Evolutionary conservation across 768 basidiomycete genomes (phyloP), one percentile per base, ranked within the genome.

Genomic region (Dictyophora rubrovolvata): DNA sequence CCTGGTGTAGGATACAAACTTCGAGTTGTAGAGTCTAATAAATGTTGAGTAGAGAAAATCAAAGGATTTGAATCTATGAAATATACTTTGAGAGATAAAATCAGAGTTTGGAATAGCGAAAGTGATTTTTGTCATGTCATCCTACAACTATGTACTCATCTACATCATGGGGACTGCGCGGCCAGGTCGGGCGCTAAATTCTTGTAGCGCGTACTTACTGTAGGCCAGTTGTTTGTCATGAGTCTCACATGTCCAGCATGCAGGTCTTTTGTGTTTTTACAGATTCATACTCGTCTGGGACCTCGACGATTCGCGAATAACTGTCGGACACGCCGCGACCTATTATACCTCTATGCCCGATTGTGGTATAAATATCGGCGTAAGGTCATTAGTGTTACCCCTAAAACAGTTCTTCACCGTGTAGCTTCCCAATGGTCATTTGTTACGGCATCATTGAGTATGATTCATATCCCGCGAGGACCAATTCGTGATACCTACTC

Each of bases 231-330:
- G n/a, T n/a, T n/a, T n/a, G n/a, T n/a, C 1, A 55, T 59, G 9
- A 63, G 55, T 14, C 65, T 64, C 8, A 60, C 64, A 12, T 65
- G 64, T 61, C 64, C 64, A 17, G 64, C 63, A 7, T 65, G 64
- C 33, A 49, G 64, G 11, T 63, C 63, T 2, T 55, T 63, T 6
- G 60, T 65, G 7, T 37, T 61, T 5, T 46, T 65, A 5, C 56
- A 59, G 48, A 63, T 65, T 21, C 36, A 42, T 48, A 51, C 57
- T 1, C 57, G 57, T 20, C 22, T 48, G n/a, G 23, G 35, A 50
- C 57, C 49, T 36, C 48, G 28, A 14, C 12, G 21, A n/a, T 21
- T 51, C 36, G 16, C 33, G 5, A 16, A 22, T 18, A 33, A 23
- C 20, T 36, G 42, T 33, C 48, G 9, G 1, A 59, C 23, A 20